Percentiles rank a stretch among this genome's conserved stretches.
Conservation (phyloP, 2,329 filamentous ascomycete genomes). For the Aspergillus calidoustus region DNA sequence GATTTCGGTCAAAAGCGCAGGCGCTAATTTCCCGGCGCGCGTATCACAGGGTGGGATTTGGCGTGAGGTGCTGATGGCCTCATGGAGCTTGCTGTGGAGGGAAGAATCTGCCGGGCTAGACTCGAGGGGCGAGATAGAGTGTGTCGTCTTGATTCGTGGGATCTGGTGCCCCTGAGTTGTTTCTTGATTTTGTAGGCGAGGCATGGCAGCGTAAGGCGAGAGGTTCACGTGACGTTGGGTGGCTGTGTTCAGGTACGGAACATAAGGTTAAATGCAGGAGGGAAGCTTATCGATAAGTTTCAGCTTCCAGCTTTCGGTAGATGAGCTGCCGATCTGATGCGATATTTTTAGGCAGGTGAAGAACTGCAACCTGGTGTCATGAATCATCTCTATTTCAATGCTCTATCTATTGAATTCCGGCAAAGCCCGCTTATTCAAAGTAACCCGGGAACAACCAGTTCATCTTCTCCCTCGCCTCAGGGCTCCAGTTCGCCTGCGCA, state of each 20-base stretch:
- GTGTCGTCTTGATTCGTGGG: too few species aligned
- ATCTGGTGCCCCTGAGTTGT: not conserved
- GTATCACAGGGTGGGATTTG: too few species aligned
- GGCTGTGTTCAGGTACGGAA: too few species aligned
- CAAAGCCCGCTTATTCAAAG: conserved; percentile 51
- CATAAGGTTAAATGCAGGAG: too few species aligned
- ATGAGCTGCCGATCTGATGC: not conserved
- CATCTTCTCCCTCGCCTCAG: conserved; percentile 77
- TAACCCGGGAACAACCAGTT: conserved; percentile 88
- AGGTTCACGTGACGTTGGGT: not conserved
- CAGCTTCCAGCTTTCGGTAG: not conserved
- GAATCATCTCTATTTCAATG: not conserved
- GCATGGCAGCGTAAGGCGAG: not conserved
- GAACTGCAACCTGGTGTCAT: not conserved
- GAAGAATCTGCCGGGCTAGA: too few species aligned
- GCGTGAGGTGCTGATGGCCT: too few species aligned
- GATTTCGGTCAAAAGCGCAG: not conserved
- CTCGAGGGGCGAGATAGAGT: too few species aligned
- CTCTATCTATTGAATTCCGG: not conserved
- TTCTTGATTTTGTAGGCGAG: not conserved
- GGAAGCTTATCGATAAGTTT: not conserved
- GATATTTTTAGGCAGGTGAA: not conserved
- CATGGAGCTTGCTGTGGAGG: too few species aligned
- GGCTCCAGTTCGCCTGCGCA: conserved; percentile 72
- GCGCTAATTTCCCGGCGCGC: too few species aligned